Conservation (phyloP, 495 filamentous ascomycete genomes). For the Xylaria venustula region DNA sequence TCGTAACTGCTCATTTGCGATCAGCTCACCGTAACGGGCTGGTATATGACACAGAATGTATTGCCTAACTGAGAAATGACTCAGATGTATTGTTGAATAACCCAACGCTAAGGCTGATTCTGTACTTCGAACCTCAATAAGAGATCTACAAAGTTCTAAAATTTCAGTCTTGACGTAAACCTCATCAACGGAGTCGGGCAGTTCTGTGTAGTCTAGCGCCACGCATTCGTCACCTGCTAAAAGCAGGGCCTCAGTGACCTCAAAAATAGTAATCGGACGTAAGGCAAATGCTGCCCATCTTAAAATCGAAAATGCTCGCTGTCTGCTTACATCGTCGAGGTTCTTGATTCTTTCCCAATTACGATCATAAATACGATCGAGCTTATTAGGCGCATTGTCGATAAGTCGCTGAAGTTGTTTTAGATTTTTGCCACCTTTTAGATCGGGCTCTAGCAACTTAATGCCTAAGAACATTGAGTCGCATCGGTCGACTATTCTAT, state of each 20-base stretch:
- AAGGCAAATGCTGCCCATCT: conserved; percentile 28
- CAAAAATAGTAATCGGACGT: conserved; percentile 22
- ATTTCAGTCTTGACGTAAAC: conserved; percentile 28
- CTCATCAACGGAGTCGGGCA: conserved; percentile 23
- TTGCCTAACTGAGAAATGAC: conserved; percentile 30
- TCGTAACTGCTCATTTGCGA: conserved; percentile 10
- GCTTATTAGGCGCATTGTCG: conserved; percentile 21
- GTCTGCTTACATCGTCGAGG: conserved; percentile 16
- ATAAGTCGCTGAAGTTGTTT: conserved; percentile 24
- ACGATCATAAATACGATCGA: conserved; percentile 25
- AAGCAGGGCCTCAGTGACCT: conserved; percentile 28
- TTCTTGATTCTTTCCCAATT: conserved; percentile 25
- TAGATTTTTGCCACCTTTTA: conserved; percentile 19
- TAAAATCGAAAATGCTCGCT: conserved; percentile 25
- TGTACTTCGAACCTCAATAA: conserved; percentile 23
- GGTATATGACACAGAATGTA: conserved; percentile 20
- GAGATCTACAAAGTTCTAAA: conserved; percentile 23
- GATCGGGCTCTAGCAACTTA: conserved; percentile 21
- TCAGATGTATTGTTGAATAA: conserved; percentile 21
- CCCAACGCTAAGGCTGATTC: neutral
- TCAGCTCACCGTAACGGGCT: neutral
- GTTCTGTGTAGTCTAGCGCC: conserved; percentile 15
- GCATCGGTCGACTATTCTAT: conserved; percentile 22
- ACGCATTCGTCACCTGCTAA: conserved; percentile 7
- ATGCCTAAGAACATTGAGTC: conserved; percentile 31